A percentile compares a stretch with the other conserved stretches of the same genome.
phyloP scores from a whole-genome alignment of 441 rosid species.

The Metrosideros polymorpha region DNA sequence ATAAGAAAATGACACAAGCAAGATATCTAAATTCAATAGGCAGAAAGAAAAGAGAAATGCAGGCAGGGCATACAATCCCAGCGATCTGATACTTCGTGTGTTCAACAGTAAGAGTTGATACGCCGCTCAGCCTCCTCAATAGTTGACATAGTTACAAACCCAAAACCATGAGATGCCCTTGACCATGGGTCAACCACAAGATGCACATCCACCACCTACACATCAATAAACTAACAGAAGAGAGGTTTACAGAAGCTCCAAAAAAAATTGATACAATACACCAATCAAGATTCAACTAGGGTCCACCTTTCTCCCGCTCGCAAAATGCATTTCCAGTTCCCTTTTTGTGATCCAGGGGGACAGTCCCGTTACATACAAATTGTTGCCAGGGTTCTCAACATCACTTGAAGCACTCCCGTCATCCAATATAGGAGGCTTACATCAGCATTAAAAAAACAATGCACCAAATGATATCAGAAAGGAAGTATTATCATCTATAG shows the following conservation, averaged over 20 bases:
- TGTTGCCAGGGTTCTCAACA: conserved; percentile 86
- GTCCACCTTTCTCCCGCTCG: conserved; percentile 58
- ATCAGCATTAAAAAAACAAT: not conserved
- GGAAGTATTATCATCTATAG: not conserved
- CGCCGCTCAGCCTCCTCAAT: conserved; percentile 67
- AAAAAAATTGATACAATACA: not conserved
- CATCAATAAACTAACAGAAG: not conserved
- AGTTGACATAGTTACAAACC: conserved; percentile 69
- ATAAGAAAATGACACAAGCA: not conserved
- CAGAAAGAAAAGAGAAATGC: conserved; percentile 51
- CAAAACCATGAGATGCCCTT: conserved; percentile 89
- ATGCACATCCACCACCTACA: conserved; percentile 77
- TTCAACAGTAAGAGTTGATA: conserved; percentile 70
- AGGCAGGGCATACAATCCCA: conserved; percentile 98
- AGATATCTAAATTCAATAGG: conserved; percentile 3
- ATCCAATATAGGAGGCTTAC: not conserved
- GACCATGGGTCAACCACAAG: conserved; percentile 94
- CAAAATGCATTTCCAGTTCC: conserved; percentile 72
- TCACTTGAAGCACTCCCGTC: conserved; percentile 54
- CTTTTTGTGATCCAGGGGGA: conserved; percentile 63
- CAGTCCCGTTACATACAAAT: conserved; percentile 88
- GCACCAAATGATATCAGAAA: not conserved
- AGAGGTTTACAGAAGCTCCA: not conserved
- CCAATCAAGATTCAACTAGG: not conserved
- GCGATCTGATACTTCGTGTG: conserved; percentile 41